phyloP scores from a whole-genome alignment of 129 eudicot genomes.

The Chrysanthemum lavandulifolium region DNA sequence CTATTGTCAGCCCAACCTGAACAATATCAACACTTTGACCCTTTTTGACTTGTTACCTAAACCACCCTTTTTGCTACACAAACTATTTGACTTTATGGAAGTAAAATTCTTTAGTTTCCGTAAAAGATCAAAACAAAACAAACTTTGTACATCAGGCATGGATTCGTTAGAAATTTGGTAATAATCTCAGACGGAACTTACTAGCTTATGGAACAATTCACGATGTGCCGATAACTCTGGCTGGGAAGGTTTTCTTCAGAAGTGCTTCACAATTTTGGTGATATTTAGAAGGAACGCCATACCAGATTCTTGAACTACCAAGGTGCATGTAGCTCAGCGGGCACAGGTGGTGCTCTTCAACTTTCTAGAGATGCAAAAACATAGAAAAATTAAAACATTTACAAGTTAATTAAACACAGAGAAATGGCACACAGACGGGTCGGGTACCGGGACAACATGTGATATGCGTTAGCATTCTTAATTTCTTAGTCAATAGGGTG shows the following conservation, averaged over 20 bases:
- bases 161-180: too few relatives aligned
- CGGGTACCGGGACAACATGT: background rate
- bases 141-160: background rate
- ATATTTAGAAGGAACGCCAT: conserved; percentile 62
- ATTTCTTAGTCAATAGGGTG: too few relatives aligned
- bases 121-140: background rate
- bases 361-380: conserved; percentile 40
- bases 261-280: conserved; percentile 51
- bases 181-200: conserved; percentile 34
- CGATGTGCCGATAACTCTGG: conserved; percentile 54
- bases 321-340: conserved; percentile 59
- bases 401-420: conserved; percentile 3
- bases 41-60: background rate
- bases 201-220: conserved; percentile 57
- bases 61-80: background rate
- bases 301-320: conserved; percentile 76
- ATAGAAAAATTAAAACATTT: conserved; percentile 16
- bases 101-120: background rate
- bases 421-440: background rate
- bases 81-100: background rate
- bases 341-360: conserved; percentile 72
- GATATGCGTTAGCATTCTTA: too few relatives aligned
- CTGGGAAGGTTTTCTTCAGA: conserved; percentile 57
- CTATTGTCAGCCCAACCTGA: background rate
- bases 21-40: background rate